Base-by-base conservation (phyloP, 1,284 basidiomycete genomes). In the Trichosporon coremiiforme region DNA sequence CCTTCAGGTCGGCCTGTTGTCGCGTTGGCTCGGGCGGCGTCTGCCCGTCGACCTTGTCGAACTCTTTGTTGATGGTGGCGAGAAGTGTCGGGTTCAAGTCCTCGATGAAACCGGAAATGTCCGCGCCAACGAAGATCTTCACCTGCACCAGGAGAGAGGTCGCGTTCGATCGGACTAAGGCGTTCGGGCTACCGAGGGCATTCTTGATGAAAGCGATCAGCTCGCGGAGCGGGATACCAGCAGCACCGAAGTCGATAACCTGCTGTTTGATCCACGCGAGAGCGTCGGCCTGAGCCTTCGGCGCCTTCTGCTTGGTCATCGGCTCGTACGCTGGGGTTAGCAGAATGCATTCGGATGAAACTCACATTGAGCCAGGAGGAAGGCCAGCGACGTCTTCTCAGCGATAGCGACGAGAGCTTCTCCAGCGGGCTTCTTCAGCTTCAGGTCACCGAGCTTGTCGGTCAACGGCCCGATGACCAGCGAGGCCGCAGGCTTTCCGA, bases 381-480 rank as follows among this genome's bases (percentile, higher is more conserved):
- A 98, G 66, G 96, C 95, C 68, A 98, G 85, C 0, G 94, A 97
- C 0, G 93, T 94, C 84, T 91, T 95, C 84, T 99, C 97, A 0
- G 94, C 90, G 78, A 94, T 97, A 0, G 88, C 78, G 0, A 88
- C 79, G 17, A 99, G 85, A 0, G 93, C 88, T 65, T 99, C 97
- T 38, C 94, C 92, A n/a, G 96, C 93, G 0, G 95, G 91, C 79
- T 95, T 98, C 86, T 98, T 99, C 73, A 99, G 85, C 83, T 99
- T 99, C 85, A 93, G 86, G 78, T 99, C 97, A 33, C 97, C 97
- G 63, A 99, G 86, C 84, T 99, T 99, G 83, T 99, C 97, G 55
- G 90, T 90, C 55, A 98, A 84, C 79, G 94, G 92, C 17, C 90
- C 88, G 6, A 95, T 88, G 64, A 89, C 90, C 22, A 99, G 85